These are phyloP conservation scores for Fusarium torreyae DNA, from an alignment of 2,329 filamentous ascomycete species.

Conservation along the genomic window DNA sequence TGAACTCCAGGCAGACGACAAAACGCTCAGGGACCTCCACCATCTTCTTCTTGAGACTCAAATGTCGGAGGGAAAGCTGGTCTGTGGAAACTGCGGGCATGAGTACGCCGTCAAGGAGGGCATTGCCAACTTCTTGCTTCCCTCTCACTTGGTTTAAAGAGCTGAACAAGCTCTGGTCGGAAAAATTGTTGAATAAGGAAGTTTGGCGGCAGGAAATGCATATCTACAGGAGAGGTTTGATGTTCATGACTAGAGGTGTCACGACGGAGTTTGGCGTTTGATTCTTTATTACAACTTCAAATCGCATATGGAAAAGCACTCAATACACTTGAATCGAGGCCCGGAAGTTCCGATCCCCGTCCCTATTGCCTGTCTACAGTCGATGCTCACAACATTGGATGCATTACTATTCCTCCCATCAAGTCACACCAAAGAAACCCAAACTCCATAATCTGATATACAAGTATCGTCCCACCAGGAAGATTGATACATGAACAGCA, in stretches of 20 bases:
- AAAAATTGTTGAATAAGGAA: background rate
- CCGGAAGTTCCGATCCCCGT: conserved; percentile 22
- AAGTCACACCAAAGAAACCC: conserved; percentile 48
- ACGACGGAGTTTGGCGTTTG: conserved; percentile 49
- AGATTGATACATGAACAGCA: conserved; percentile 30
- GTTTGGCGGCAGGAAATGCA: background rate
- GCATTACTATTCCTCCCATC: conserved; percentile 45
- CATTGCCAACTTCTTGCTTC: conserved; percentile 95
- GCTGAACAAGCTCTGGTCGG: background rate
- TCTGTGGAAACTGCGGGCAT: conserved; percentile 92
- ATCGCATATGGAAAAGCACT: conserved; percentile 34
- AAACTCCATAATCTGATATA: conserved; percentile 53
- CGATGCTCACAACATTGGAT: conserved; percentile 40
- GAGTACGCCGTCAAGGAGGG: conserved; percentile 96
- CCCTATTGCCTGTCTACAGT: conserved; percentile 41
- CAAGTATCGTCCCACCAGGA: conserved; percentile 36
- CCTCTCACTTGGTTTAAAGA: conserved; percentile 84
- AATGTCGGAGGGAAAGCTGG: conserved; percentile 88
- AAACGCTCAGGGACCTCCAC: conserved; percentile 84
- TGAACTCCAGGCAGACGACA: conserved; percentile 75
- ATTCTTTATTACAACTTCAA: conserved; percentile 31
- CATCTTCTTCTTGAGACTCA: conserved; percentile 89
- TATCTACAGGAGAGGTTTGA: conserved; percentile 4
- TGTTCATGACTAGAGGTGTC: conserved; percentile 28
- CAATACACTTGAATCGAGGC: conserved; percentile 25